phyloP scores from a whole-genome alignment of 306 rosid species.

The Pyrus betulifolia region DNA sequence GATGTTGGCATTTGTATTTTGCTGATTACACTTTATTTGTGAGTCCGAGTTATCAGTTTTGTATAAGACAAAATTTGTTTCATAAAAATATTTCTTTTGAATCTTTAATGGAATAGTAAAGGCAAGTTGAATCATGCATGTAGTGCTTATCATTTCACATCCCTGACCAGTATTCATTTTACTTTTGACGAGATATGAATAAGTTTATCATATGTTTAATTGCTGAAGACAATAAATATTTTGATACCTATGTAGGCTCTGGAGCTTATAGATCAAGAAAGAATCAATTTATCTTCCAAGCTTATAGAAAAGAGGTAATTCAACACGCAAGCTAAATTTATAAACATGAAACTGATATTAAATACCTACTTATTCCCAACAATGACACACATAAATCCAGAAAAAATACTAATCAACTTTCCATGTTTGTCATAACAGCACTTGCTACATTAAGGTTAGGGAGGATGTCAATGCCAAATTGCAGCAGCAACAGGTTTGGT shows the following conservation, averaged over 20 bases:
- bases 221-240: not conserved
- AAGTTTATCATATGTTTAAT: not conserved
- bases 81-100: not conserved
- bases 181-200: not conserved
- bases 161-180: not conserved
- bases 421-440: slow-evolving; percentile 35
- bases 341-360: not conserved
- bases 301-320: slow-evolving; percentile 63
- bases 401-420: slow-evolving; percentile 11
- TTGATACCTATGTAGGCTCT: slow-evolving; percentile 41
- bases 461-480: slow-evolving; percentile 49
- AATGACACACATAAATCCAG: not conserved
- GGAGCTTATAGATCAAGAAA: slow-evolving; percentile 76
- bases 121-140: not conserved
- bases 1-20: not conserved
- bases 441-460: slow-evolving; percentile 40
- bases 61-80: not conserved
- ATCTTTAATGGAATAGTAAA: not conserved
- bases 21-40: not conserved
- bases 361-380: not conserved
- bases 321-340: slow-evolving; percentile 5
- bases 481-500: slow-evolving; percentile 57
- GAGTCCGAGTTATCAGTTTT: not conserved
- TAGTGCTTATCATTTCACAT: not conserved
- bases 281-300: slow-evolving; percentile 46